Percentiles rank a stretch among this genome's conserved stretches.
These are phyloP conservation scores for Metschnikowia gelsemii DNA, from an alignment of 805 yeast genomes.

Conservation along the genomic window DNA sequence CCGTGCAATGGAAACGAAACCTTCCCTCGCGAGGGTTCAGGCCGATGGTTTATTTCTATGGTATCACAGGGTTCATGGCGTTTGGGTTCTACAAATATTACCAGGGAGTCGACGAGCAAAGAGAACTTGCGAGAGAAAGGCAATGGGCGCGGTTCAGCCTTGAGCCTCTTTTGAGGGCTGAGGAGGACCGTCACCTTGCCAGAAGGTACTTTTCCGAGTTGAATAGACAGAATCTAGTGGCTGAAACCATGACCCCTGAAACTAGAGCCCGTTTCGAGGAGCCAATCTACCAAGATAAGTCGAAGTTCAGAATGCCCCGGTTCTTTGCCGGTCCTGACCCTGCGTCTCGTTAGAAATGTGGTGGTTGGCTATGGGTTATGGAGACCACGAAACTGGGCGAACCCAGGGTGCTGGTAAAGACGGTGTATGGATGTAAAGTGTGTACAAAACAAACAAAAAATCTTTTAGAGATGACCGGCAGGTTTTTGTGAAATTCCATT, in stretches of 20 bases:
- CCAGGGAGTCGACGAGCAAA: conserved; percentile 69
- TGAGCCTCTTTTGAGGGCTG: conserved; percentile 75
- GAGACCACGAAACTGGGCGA: too few species aligned
- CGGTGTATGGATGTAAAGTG: too few species aligned
- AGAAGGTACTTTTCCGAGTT: conserved; percentile 66
- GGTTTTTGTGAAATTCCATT: too few species aligned
- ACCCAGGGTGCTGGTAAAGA: too few species aligned
- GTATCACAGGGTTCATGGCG: conserved; percentile 59
- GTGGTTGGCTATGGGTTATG: too few species aligned
- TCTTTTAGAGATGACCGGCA: too few species aligned
- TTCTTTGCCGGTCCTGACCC: conserved; percentile 43
- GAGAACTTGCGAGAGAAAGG: conserved; percentile 73
- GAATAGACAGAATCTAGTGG: conserved; percentile 60
- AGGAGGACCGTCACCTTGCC: conserved; percentile 74
- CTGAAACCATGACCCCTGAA: conserved; percentile 42
- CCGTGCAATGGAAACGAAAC: conserved; percentile 86
- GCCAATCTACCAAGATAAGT: conserved; percentile 44
- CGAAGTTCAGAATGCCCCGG: conserved; percentile 44
- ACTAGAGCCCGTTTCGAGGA: conserved; percentile 41
- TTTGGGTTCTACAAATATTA: conserved; percentile 70
- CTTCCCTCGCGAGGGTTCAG: conserved; percentile 83
- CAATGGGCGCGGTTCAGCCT: conserved; percentile 74
- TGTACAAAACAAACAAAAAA: too few species aligned
- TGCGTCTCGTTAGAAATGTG: conserved; percentile 25
- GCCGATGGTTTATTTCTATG: conserved; percentile 68